Percentiles rank a stretch among this genome's conserved stretches.
Conservation (phyloP, 192 early-diverging fungal species). For the Coemansia sp. region DNA sequence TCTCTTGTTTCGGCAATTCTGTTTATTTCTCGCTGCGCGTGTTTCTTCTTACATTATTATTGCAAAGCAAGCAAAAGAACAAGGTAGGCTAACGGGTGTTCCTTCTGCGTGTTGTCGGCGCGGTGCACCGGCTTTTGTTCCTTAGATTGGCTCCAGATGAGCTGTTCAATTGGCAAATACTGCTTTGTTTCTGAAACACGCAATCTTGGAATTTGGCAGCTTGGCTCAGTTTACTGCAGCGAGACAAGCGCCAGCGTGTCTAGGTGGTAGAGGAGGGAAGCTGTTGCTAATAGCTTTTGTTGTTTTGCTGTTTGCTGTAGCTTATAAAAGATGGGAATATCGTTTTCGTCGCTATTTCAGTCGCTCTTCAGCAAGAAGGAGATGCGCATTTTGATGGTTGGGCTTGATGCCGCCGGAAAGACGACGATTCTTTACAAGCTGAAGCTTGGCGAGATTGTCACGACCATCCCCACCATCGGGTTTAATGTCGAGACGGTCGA, state of each 20-base stretch:
- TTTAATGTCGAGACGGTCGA: slow-evolving; percentile 91
- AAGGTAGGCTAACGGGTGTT: slow-evolving; percentile 14
- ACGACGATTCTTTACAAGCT: slow-evolving; percentile 96
- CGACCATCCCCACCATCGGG: slow-evolving; percentile 91
- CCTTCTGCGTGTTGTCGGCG: too few relatives aligned
- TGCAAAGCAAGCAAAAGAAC: slow-evolving; percentile 16
- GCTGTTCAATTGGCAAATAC: too few relatives aligned
- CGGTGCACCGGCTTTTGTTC: too few relatives aligned
- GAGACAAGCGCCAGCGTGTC: too few relatives aligned
- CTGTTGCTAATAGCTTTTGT: background rate
- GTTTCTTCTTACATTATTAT: slow-evolving; percentile 21
- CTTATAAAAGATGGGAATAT: slow-evolving; percentile 76
- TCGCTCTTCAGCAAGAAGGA: slow-evolving; percentile 88
- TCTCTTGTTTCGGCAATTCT: slow-evolving; percentile 18
- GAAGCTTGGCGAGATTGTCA: slow-evolving; percentile 94
- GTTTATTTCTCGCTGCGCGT: slow-evolving; percentile 20
- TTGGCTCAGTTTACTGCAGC: too few relatives aligned
- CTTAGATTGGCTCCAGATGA: too few relatives aligned
- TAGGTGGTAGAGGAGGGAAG: too few relatives aligned
- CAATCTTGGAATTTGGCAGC: too few relatives aligned
- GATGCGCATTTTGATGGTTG: slow-evolving; percentile 94
- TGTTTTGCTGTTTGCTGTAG: background rate
- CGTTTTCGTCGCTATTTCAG: slow-evolving; percentile 73
- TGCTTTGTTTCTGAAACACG: too few relatives aligned
- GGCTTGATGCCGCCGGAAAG: slow-evolving; percentile 94